Base-by-base conservation (phyloP, 2,329 filamentous ascomycete species). In the Colletotrichum theobromicola region DNA sequence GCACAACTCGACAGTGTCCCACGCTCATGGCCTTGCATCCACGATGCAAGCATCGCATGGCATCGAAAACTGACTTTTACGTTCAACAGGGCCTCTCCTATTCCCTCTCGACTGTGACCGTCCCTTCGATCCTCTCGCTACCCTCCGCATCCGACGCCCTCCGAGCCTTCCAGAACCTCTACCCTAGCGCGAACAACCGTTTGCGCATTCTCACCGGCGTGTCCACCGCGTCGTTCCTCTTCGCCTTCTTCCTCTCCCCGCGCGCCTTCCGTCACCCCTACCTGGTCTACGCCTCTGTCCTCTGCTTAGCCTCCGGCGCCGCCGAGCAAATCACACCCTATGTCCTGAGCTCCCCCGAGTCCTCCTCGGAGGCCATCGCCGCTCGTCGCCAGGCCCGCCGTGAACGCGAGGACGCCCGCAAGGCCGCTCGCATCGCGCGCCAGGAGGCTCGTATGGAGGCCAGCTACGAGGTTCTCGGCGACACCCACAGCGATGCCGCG, bases 251-350 rank as follows among this genome's bases (percentile, higher is more conserved):
- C 58, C 87, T 97, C 77, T 96, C 95, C 4, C 94, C 95, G 0
- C 89, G 91, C 30, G 90, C 92, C 70, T 89, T 91, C 78, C 92
- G 94, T 81, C 96, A 98, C 82, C 96, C 96, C 0, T 98, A 98
- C 82, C 92, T 98, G 30, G 85, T 98, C 74, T 98, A 97, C 92
- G 95, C 95, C 16, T 92, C 93, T 4, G 85, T 95, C 30, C 89
- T 95, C 72, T 90, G 92, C 57, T 87, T 89, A 50, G 86, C 94
- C 50, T 91, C 94, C 58, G 88, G 89, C 26, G 86, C 90, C 58
- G 87, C 87, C 55, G 88, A 89, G 70, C 82, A 84, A 28, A 79
- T 91, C 53, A 84, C 88, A 18, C 87, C 89, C 2, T 83, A 84
- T 74, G 79, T 88, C 75, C 83, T 85, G 58, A 16, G 79, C 79